A percentile compares a stretch with the other conserved stretches of the same genome.
These are phyloP conservation scores for Podaxis sp. DNA, from an alignment of 768 basidiomycete species.

Conservation along the genomic window DNA sequence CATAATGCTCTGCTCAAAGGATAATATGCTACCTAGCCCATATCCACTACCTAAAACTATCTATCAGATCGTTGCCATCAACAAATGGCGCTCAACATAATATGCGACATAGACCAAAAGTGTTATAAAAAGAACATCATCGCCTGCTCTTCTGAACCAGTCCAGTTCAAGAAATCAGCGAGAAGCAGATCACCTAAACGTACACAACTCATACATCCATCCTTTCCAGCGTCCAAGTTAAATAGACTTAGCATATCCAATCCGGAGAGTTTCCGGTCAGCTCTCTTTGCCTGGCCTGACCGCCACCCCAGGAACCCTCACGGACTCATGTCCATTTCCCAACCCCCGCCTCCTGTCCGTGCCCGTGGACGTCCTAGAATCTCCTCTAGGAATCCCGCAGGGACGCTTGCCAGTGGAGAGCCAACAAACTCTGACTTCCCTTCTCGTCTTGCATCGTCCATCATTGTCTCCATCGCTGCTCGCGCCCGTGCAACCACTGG, in stretches of 20 bases:
- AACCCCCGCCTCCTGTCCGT: constrained; percentile 34
- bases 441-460: constrained; percentile 32
- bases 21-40: constrained; percentile 2
- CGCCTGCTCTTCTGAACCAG: constrained; percentile 17
- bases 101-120: constrained; percentile 9
- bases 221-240: constrained; percentile 17
- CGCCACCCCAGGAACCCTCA: constrained; percentile 13
- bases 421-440: constrained; percentile 49
- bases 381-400: constrained; percentile 62
- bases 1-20: constrained; percentile 1
- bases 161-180: constrained; percentile 26
- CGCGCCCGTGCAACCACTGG: constrained; percentile 65
- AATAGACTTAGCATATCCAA: constrained; percentile 16
- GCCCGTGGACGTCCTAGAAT: constrained; percentile 43
- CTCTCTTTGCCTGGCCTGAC: not conserved
- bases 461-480: constrained; percentile 56
- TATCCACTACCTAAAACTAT: not conserved
- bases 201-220: constrained; percentile 7
- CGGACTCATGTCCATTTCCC: constrained; percentile 28
- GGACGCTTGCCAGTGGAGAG: constrained; percentile 61
- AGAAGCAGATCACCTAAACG: constrained; percentile 9
- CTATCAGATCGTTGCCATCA: constrained; percentile 18
- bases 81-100: constrained; percentile 7
- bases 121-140: constrained; percentile 13
- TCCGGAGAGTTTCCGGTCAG: not conserved